These are phyloP conservation scores for Sequoiadendron giganteum DNA, from an alignment of 75 land plant genomes.

Conservation along the genomic window DNA sequence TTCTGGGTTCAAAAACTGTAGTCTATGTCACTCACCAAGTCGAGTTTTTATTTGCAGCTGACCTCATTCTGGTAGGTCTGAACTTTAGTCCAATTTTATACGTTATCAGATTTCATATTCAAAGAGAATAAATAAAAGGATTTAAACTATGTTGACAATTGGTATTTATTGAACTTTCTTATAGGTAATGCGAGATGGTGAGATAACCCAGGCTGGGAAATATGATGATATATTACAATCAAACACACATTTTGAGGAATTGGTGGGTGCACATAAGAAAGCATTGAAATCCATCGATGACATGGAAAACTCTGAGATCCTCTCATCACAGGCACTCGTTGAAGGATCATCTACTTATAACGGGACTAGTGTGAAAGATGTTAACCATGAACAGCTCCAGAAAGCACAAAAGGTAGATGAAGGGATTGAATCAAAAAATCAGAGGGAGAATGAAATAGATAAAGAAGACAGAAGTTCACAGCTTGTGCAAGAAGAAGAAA, in stretches of 20 bases:
- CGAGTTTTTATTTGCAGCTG: slow-evolving; percentile 46
- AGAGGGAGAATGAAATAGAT: background rate
- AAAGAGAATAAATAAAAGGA: background rate
- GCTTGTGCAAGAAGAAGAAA: slow-evolving; percentile 72
- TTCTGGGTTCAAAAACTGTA: slow-evolving; percentile 41
- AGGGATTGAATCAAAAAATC: slow-evolving; percentile 17
- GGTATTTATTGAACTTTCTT: background rate
- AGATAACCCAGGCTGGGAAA: slow-evolving; percentile 63
- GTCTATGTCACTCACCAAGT: slow-evolving; percentile 54
- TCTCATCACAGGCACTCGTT: slow-evolving; percentile 4
- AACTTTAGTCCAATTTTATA: background rate
- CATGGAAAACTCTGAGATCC: background rate
- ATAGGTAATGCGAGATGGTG: slow-evolving; percentile 85
- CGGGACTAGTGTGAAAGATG: background rate
- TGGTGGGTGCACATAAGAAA: slow-evolving; percentile 71
- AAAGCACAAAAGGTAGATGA: slow-evolving; percentile 3
- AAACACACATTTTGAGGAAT: slow-evolving; percentile 58
- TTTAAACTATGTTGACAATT: background rate
- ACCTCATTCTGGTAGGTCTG: slow-evolving; percentile 12
- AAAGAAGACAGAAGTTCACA: slow-evolving; percentile 39
- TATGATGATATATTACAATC: slow-evolving; percentile 55
- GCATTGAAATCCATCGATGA: slow-evolving; percentile 50
- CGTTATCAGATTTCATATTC: background rate
- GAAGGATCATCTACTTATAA: background rate
- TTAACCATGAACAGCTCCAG: background rate